These are phyloP conservation scores for Colletotrichum somersetense DNA, from an alignment of 2,329 filamentous ascomycete species.

Conservation along the genomic window DNA sequence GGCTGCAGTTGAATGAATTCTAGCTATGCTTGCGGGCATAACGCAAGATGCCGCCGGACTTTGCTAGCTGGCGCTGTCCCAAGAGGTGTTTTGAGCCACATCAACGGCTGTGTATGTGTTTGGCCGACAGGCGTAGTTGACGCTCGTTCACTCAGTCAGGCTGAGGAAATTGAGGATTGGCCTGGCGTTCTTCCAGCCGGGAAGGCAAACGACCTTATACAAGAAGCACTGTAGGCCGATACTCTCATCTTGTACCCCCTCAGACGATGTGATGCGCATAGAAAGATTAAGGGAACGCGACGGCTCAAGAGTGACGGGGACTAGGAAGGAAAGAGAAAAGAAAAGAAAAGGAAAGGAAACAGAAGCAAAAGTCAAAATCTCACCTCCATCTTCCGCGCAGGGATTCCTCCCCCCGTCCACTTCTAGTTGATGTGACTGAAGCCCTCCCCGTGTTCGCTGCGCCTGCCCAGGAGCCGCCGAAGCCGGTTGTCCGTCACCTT, in stretches of 20 bases:
- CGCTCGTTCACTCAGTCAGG: not conserved
- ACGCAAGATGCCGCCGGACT: not conserved
- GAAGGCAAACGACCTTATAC: not conserved
- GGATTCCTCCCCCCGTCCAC: not conserved
- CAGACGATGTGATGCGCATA: not conserved
- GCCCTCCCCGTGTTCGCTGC: not conserved
- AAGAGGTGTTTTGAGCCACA: not conserved
- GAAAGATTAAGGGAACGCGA: not conserved
- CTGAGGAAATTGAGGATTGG: not conserved
- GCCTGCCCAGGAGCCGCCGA: conserved; percentile 14
- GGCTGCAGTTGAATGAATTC: not conserved
- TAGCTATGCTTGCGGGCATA: not conserved
- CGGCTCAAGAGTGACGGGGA: not conserved
- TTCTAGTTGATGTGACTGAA: not conserved
- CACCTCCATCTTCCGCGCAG: conserved; percentile 34
- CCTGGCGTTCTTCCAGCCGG: not conserved
- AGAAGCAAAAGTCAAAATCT: conserved; percentile 22
- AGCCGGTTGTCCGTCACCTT: not conserved
- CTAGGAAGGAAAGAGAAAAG: not conserved
- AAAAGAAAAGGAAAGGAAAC: not conserved
- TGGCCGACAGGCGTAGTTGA: not conserved
- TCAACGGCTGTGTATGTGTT: not conserved
- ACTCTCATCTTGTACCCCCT: not conserved
- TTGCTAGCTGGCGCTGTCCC: not conserved
- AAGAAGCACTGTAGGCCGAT: not conserved